These are phyloP conservation scores for Rubus parviflorus DNA, from an alignment of 306 rosid species.

Conservation along the genomic window DNA sequence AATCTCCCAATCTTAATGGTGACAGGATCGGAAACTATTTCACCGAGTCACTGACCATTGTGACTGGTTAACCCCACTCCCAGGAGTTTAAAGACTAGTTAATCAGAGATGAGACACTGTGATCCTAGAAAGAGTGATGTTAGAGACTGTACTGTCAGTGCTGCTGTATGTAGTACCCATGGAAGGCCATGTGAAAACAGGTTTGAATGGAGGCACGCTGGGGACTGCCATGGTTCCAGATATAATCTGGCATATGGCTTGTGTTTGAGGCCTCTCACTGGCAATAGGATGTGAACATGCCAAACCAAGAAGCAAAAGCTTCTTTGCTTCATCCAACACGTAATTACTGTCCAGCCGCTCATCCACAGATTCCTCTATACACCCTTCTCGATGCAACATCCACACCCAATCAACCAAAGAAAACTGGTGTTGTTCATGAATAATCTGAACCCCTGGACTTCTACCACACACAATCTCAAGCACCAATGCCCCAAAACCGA, in stretches of 20 bases:
- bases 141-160: constrained; percentile 21
- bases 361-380: constrained; percentile 41
- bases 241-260: constrained; percentile 44
- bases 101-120: constrained; percentile 4
- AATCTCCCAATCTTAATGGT: neutral
- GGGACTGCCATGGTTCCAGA: constrained; percentile 37
- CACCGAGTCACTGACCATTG: neutral
- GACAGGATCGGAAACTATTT: neutral
- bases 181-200: constrained; percentile 50
- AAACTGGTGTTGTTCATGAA: constrained; percentile 14
- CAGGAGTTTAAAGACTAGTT: constrained; percentile 3
- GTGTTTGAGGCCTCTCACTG: constrained; percentile 44
- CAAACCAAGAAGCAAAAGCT: constrained; percentile 48
- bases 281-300: constrained; percentile 51
- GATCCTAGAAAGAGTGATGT: constrained; percentile 15
- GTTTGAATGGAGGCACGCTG: constrained; percentile 45
- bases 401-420: constrained; percentile 56
- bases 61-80: neutral
- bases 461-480: constrained; percentile 47
- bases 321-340: constrained; percentile 38
- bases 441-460: constrained; percentile 31
- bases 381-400: constrained; percentile 44
- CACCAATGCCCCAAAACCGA: constrained; percentile 53
- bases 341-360: constrained; percentile 21
- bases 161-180: constrained; percentile 21